Evolutionary conservation across 805 yeast species (phyloP), one percentile per base, ranked within the genome.

Genomic region (Nakazawaea holstii): DNA sequence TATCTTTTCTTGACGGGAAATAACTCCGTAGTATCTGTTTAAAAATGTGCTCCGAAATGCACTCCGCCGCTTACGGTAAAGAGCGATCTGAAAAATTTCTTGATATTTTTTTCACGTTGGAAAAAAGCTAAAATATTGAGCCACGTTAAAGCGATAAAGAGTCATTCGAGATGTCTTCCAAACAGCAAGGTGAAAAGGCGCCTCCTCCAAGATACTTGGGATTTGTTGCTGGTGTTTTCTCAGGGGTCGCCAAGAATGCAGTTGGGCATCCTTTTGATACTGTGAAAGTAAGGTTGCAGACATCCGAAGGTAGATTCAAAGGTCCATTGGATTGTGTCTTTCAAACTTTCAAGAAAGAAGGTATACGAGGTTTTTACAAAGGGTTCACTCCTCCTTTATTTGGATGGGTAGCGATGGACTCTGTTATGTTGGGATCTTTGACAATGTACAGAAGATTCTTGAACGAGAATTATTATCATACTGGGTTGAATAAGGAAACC

Each of bases 221-320:
- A 17, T 90, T 89, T 59, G 76, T 88, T 20, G 96, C 96, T 2
- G 97, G 97, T 7, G 80, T 86, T 58, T 86, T 86, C 59, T 83
- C 92, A 0, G 97, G 97, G 20, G 79, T 87, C 24, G 84, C 87
- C 57, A 90, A 90, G 61, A 86, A 90, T 55, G 81, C 84, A 0
- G 96, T 90, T 8, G 97, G 97, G 2, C 97, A 89, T 63, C 96
- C 97, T 9, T 87, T 90, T 55, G 97, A 90, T 62, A 87, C 96
- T 1, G 82, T 90, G 53, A 89, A 89, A 59, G 96, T 89, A 14
- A 71, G 97, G 46, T 69, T 89, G 45, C 97, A 89, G 58, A 83
- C 89, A 1, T 78, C 84, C 8, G 81, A 89, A 8, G 80, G 82
- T 0, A 69, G 82, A 43, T 88, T 87, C 70, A 80, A 70, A 45